Percentiles rank a stretch among this genome's conserved stretches.
Evolutionary conservation across 768 basidiomycete species (phyloP).

Genomic region (Pleurotus ostreatus): DNA sequence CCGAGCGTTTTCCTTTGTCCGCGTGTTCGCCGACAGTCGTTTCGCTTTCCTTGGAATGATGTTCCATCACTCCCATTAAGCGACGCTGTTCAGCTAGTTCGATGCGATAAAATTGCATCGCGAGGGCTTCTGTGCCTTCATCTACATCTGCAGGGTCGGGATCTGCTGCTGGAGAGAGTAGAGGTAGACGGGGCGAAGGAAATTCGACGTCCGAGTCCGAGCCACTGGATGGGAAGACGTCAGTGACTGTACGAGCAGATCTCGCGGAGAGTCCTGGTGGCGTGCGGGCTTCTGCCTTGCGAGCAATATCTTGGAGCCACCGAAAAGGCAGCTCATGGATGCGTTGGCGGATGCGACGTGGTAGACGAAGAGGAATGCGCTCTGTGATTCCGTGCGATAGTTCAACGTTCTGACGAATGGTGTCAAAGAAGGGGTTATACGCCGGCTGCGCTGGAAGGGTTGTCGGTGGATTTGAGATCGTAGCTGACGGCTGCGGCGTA

Average conservation of each 20-base stretch:
- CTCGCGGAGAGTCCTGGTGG: conserved; percentile 14
- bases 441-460: conserved; percentile 22
- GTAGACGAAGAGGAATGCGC: conserved; percentile 70
- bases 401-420: conserved; percentile 85
- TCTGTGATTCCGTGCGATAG: conserved; percentile 72
- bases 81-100: conserved; percentile 89
- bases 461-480: neutral
- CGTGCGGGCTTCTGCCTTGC: conserved; percentile 32
- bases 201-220: conserved; percentile 1
- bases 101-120: conserved; percentile 90
- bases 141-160: conserved; percentile 40
- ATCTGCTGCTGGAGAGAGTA: conserved; percentile 15
- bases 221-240: neutral
- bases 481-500: neutral
- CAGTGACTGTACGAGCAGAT: neutral
- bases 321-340: conserved; percentile 74
- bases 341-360: conserved; percentile 46
- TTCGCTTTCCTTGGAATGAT: conserved; percentile 68
- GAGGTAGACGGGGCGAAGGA: neutral
- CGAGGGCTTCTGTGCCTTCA: conserved; percentile 74
- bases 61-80: conserved; percentile 87
- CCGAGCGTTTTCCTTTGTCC: neutral
- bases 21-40: conserved; percentile 13
- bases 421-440: conserved; percentile 93
- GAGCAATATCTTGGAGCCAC: conserved; percentile 75